Base-by-base conservation (phyloP, 768 basidiomycete genomes). In the Leccinum arenicola region DNA sequence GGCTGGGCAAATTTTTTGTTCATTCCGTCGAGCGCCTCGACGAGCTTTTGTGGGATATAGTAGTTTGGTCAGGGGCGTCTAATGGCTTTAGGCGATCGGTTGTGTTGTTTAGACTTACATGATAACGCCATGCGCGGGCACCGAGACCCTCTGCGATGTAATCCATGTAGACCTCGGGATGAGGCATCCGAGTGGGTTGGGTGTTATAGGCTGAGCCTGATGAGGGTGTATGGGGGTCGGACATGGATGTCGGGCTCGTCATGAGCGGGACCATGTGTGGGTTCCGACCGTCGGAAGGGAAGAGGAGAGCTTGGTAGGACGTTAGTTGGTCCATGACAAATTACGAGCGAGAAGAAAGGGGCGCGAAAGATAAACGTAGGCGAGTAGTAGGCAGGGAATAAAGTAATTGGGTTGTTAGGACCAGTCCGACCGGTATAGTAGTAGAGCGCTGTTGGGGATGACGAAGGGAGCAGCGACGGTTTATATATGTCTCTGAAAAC, bases 141-240 rank as follows among this genome's bases (percentile, higher is more conserved):
- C 85, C 86, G 59, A 83, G 78, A 55, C 83, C 81, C 74, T 91
- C 88, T 67, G 88, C 89, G 65, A 93, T 85, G 73, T 87, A 89
- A 73, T 92, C 89, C 90, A 93, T 93, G 68, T 88, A 84, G 45
- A 89, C 82, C 71, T 92, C 89, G 11, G 91, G 91, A 71, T 93
- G 91, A 0, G 91, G 91, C 78, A 89, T 82, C 54, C 86, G 84
- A 50, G 84, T 74, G 33, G 80, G 79, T 29, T 78, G 73, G 56
- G 75, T 69, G 48, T 77, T 77, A 55, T 80, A 36, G 36, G 2
- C 80, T 11, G 31, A 31, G 31, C 10, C 31, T 31, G 31, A 9
- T 29, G 29, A n/a, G 40, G 78, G 72, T 14, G 74, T 74, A 59
- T 81, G 80, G 50, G 80, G 78, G 57, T 76, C 73, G 17, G 76